Evolutionary conservation across 2,329 filamentous ascomycete species (phyloP), one percentile per base, ranked within the genome.

Genomic region (Sphaceloma murrayae): DNA sequence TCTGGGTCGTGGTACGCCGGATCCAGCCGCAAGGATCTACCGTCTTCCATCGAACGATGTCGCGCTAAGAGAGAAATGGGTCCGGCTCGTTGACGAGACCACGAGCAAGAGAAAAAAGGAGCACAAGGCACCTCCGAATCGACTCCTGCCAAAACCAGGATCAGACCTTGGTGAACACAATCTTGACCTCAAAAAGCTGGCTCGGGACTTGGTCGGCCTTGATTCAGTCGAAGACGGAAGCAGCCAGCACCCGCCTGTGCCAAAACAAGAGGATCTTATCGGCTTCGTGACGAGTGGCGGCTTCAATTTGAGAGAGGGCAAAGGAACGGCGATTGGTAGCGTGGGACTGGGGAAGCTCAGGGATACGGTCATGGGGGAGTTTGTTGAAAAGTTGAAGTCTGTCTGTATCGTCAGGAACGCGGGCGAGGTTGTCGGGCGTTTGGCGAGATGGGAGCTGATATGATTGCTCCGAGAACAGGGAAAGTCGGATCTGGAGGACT

Each of bases 261-360:
- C 89, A 0, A 69, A 71, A 7, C 78, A 78, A 49, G 69, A 74
- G 16, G 84, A 95, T 58, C 69, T 96, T 9, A 75, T 96, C 40
- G 91, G 91, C 0, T 98, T 94, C 59, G 80, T 95, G 17, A 95
- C 87, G 2, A 82, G 82, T 1, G 91, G 89, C 0, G 81, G 84
- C 40, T 94, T 82, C 59, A 87, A 82, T 55, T 72, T 96, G 2
- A 75, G 77, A 2, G 77, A 82, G 51, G 91, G 89, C 0, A 75
- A 73, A 52, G 84, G 82, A 1, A 78, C 78, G 11, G 89, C 80
- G 0, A 70, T 96, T 48, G 91, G 83, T 0, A 80, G 75, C 39
- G 58, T 96, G 18, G 67, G 77, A 10, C 66, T 80, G 1, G 67
- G 68, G 4, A 80, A 71, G 59, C 70, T 83, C 1, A 47, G 74